Percentiles rank a stretch among this genome's conserved stretches.
These are phyloP conservation scores for Pichia gijzeniarum DNA, from an alignment of 805 yeast species.

Conservation along the genomic window DNA sequence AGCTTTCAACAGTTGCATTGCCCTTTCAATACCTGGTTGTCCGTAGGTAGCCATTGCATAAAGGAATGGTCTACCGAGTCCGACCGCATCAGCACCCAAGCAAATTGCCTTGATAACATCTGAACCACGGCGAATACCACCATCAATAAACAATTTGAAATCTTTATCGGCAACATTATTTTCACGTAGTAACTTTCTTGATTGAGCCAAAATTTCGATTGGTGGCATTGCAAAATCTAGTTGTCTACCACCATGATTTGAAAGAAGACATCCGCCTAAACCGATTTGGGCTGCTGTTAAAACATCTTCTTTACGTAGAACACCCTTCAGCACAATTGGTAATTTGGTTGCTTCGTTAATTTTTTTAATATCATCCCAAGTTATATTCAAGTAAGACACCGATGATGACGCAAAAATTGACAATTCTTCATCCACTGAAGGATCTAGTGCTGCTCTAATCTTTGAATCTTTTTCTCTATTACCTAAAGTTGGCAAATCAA, in stretches of 20 bases:
- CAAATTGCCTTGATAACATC: conserved; percentile 73
- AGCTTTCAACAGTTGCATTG: conserved; percentile 41
- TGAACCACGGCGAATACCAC: conserved; percentile 72
- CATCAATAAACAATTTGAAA: conserved; percentile 64
- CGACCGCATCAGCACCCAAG: conserved; percentile 61
- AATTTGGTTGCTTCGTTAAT: conserved; percentile 46
- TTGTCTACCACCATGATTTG: conserved; percentile 74
- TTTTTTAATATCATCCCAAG: conserved; percentile 57
- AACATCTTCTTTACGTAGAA: conserved; percentile 59
- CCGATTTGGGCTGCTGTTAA: conserved; percentile 50
- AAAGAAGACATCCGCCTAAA: conserved; percentile 54
- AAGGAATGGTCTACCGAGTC: conserved; percentile 70
- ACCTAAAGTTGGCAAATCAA: conserved; percentile 83
- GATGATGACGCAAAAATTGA: conserved; percentile 13
- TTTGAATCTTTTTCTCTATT: conserved; percentile 82
- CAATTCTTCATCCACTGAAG: conserved; percentile 15
- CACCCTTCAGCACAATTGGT: conserved; percentile 52
- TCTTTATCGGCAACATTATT: conserved; percentile 34
- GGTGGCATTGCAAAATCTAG: conserved; percentile 58
- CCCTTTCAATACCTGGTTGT: conserved; percentile 50
- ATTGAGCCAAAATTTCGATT: conserved; percentile 51
- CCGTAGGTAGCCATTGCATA: conserved; percentile 79
- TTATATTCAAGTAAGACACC: conserved; percentile 22
- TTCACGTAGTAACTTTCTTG: conserved; percentile 39
- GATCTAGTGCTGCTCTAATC: conserved; percentile 52